Percentiles rank a stretch among this genome's conserved stretches.
These are phyloP conservation scores for Aurantiochytrium sp. DNA, from an alignment of 108 stramenopile species.

Conservation along the genomic window DNA sequence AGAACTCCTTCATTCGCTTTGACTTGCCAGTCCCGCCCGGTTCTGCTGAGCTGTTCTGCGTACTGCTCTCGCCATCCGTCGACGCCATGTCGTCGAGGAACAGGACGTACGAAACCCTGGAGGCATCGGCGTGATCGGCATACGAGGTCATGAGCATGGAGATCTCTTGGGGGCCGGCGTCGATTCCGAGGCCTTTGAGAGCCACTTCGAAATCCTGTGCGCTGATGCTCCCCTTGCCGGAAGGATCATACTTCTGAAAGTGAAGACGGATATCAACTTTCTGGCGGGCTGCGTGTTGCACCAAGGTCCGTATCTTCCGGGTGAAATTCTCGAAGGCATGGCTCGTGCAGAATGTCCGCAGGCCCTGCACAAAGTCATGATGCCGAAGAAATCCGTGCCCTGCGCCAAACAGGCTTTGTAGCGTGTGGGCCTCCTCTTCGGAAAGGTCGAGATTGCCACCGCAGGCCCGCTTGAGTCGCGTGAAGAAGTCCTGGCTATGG, in stretches of 20 bases:
- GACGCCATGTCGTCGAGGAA: not conserved
- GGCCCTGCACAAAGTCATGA: not conserved
- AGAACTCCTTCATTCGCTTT: not conserved
- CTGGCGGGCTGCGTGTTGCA: not conserved
- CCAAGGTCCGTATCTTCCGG: not conserved
- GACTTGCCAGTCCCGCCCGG: too few species aligned
- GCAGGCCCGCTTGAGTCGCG: not conserved
- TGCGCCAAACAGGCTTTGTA: not conserved
- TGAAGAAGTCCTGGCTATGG: not conserved
- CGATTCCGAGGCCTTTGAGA: not conserved
- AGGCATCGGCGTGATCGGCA: not conserved
- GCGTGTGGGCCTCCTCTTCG: not conserved
- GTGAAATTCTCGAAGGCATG: not conserved
- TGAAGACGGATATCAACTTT: not conserved
- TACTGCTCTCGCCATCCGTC: not conserved
- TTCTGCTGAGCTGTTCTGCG: not conserved
- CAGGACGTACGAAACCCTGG: not conserved
- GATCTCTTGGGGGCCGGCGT: not conserved
- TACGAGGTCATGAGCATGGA: not conserved
- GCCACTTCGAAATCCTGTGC: not conserved
- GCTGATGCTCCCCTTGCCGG: not conserved
- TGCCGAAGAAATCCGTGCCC: not conserved
- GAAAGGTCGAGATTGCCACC: not conserved
- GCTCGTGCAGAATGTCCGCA: not conserved
- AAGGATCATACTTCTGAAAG: not conserved